Evolutionary conservation across 2,329 filamentous ascomycete genomes (phyloP), one percentile per base, ranked within the genome.

Genomic region (Sarocladium kiliense): DNA sequence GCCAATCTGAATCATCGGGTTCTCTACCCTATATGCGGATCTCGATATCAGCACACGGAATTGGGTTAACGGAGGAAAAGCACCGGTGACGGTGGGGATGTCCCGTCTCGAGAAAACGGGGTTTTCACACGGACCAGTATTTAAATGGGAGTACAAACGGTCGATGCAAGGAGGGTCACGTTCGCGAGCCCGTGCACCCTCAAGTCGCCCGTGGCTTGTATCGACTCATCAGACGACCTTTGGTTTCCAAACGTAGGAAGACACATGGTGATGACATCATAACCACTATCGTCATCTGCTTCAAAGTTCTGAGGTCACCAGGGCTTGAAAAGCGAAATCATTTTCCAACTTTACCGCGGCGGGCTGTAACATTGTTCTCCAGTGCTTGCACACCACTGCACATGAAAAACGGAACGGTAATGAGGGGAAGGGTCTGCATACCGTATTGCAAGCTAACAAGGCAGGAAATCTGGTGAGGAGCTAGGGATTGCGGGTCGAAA

Each of bases 241-340:
- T n/a, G 16, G 36, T 39, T 9, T 39, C 6, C 36, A n/a, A 16
- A 23, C 10, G n/a, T n/a, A n/a, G n/a, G n/a, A n/a, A n/a, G n/a
- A n/a, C n/a, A n/a, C n/a, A n/a, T n/a, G n/a, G n/a, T 39, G 36
- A 39, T 49, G 44, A 49, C 44, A 49, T 49, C 44, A 49, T 32
- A 30, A 12, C 10, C 44, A 49, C 23, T 18, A 21, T 27, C 44
- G 44, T 49, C 44, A 30, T 49, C 16, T 9, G 25, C 12, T 49
- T n/a, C 37, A 11, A 11, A 41, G 18, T 41, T 18, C 37, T 19
- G 37, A 41, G n/a, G n/a, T n/a, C n/a, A n/a, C n/a, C n/a, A n/a
- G n/a, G n/a, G n/a, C n/a, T n/a, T n/a, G n/a, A n/a, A n/a, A n/a
- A n/a, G n/a, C n/a, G n/a, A n/a, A n/a, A n/a, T n/a, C n/a, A n/a